phyloP scores from a whole-genome alignment of 345 rosid species.

The Hypericum androsaemum region DNA sequence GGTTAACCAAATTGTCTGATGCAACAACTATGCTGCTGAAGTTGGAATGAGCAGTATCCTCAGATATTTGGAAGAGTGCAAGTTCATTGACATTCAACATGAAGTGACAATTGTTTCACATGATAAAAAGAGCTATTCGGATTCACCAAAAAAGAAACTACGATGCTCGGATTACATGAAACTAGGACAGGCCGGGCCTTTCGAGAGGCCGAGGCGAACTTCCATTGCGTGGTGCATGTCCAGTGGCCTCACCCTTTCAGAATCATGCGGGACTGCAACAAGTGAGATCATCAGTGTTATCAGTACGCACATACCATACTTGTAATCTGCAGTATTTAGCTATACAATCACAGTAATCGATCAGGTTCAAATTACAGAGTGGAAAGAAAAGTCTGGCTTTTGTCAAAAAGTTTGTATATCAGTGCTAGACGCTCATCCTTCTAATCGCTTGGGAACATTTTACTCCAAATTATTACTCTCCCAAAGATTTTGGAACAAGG shows the following conservation, averaged over 20 bases:
- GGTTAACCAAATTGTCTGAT: too few relatives aligned
- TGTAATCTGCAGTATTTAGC: background rate
- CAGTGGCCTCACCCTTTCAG: conserved; percentile 50
- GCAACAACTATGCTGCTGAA: too few relatives aligned
- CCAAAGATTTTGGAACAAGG: too few relatives aligned
- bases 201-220: conserved; percentile 68
- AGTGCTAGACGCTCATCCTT: too few relatives aligned
- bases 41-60: too few relatives aligned
- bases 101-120: background rate
- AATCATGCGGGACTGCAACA: conserved; percentile 71
- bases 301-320: background rate
- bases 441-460: too few relatives aligned
- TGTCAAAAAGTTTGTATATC: background rate
- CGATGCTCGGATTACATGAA: conserved; percentile 32
- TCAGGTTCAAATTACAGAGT: background rate
- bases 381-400: background rate
- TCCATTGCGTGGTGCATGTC: conserved; percentile 85
- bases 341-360: background rate
- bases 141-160: too few relatives aligned
- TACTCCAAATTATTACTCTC: too few relatives aligned
- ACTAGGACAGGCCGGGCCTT: conserved; percentile 63
- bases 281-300: background rate
- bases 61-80: too few relatives aligned
- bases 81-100: too few relatives aligned
- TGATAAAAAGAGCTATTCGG: background rate